Base-by-base conservation (phyloP, 768 basidiomycete genomes). In the Kwoniella botswanensis region DNA sequence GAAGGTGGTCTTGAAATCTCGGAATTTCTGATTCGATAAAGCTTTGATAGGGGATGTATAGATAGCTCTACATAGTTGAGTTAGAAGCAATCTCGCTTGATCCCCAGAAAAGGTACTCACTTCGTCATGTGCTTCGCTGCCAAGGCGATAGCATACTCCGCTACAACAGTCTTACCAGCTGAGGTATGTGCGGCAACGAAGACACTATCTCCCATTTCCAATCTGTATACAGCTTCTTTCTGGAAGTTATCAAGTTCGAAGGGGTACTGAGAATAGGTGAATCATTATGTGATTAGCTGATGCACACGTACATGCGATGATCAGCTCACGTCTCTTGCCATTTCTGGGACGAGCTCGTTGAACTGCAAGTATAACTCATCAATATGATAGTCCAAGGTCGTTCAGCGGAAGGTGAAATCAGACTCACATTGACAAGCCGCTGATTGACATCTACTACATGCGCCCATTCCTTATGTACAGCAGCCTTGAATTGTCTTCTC, bases 181-280 rank as follows among this genome's bases (percentile, higher is more conserved):
- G 93, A 95, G 3, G 97, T 99, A 84, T 99, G 97, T 5, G 97
- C 97, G 15, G 97, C 97, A n/a, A 99, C 95, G 82, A 99, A 99
- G 18, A 99, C 96, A 13, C 94, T 96, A 75, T 99, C 93, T 10
- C 95, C 97, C 86, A 92, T 89, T 83, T 99, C 97, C 18, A 99
- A 87, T 84, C 97, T 94, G 84, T 97, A 97, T 7, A 98, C 93
- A 1, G 97, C 97, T 82, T 98, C 94, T 82, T 98, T 98, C 84
- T 99, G 97, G 86, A 98, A 99, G 0, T 91, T 95, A 83, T 99
- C 97, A 41, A 99, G 87, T 80, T 97, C 93, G 84, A 99, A 99
- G n/a, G 97, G 95, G 84, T 98, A 99, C 94, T 93, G 74, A 11
- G 5, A 61, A 43, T 54, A 17, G 57, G 35, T 1, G 1, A 35